Base-by-base conservation (phyloP, 129 eudicot species). In the Chrysanthemum makinoi region DNA sequence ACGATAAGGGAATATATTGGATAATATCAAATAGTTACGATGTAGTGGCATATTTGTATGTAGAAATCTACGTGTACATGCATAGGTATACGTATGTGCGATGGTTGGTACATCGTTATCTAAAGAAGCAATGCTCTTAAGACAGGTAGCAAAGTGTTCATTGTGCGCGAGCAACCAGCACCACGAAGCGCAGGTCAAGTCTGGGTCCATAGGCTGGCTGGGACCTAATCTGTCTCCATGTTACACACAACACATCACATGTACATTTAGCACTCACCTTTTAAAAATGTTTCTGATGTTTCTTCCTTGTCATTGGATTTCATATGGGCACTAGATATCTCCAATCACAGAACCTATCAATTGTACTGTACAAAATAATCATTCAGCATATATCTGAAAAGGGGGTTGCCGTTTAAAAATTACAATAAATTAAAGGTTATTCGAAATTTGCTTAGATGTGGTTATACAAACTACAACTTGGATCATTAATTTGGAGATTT, bases 191-290 rank as follows among this genome's bases (percentile, higher is more conserved):
- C 28, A 10, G 61, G 19, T 55, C 61, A 55, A 22, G 28, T 55
- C 61, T 16, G 26, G 26, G 61, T 18, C 61, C 61, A 55, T 55
- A 22, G 61, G 61, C 19, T 16, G 26, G 22, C 26, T 55, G 61
- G 61, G 61, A 16, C 61, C 26, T 20, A 4, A 16, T 10, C 5
- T 16, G 59, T 16, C 59, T 54, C 59, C 10, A 55, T 55, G 28
- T n/a, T 55, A 5, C 61, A 55, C 26, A 55, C 61, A 55, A 55
- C 61, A 55, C 61, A 55, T 55, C 61, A 55, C 61, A 55, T 55
- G 61, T 17, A 55, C 11, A 16, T 2, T 55, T 55, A 55, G 26
- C 26, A 55, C 61, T 55, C 61, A 55, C 61, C 19, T 55, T 55
- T 28, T 7, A 10, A 6, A 39, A 55, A 55, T 4, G 14, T 8